Evolutionary conservation across 768 basidiomycete species (phyloP), one percentile per base, ranked within the genome.

Genomic region (Kwoniella sp.): DNA sequence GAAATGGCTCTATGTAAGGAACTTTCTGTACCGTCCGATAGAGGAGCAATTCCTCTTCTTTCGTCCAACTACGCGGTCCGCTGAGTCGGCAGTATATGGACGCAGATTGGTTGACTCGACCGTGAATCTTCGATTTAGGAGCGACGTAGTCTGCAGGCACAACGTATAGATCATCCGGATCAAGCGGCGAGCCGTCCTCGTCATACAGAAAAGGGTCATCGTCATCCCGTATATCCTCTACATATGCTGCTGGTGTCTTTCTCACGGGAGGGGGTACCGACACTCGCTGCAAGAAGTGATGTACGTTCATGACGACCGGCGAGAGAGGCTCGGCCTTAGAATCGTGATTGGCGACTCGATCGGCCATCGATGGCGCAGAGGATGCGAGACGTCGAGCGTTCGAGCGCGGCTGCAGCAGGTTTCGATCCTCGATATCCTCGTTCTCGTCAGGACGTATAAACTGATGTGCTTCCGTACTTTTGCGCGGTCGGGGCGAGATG

Each of bases 1-100:
- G 76, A 52, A 69, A 73, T 54, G 61, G 58, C 41, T 73, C 72
- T 9, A 8, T 37, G 23, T 71, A 3, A 2, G 76, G 71, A 11
- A 73, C 69, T 47, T 75, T 73, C 47, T 78, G 76, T 1, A 78
- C 63, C 1, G 74, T 74, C 11, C 76, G 64, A 48, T 78, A 78
- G 1, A 78, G 50, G 1, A 78, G 68, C 7, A 75, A 23, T 63
- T 69, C 69, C 50, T 78, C 72, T 9, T 47, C 59, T 37, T 61
- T 61, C 13, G 72, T 68, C 74, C 74, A 78, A 31, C 61, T 63
- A 8, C 70, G 61, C 2, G 47, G 30, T 1, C 76, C 76, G 4
- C 57, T 58, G 26, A 71, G 45, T 7, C 74, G 67, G 31, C 61
- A 64, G 54, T 74, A 77, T 1, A 3, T 25, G 1, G 55, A 58